Percentiles rank a stretch among this genome's conserved stretches.
Conservation (phyloP, 306 rosid species). For the Chamaecrista fasciculata region DNA sequence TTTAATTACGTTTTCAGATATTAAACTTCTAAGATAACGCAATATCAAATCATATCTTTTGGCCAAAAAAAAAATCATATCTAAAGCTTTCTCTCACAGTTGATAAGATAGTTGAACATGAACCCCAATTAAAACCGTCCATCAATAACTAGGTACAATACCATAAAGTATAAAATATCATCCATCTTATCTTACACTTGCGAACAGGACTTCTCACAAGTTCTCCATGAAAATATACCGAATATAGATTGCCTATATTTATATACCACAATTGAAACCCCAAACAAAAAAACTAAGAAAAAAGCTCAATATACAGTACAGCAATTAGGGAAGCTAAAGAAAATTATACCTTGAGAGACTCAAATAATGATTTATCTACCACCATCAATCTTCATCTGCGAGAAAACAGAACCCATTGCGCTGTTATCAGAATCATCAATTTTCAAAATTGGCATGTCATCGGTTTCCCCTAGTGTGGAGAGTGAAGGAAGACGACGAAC, state of each 20-base stretch:
- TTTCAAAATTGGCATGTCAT: constrained; percentile 23
- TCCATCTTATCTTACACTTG: neutral
- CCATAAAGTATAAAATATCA: no score
- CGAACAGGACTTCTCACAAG: neutral
- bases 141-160: neutral
- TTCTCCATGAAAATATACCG: no score
- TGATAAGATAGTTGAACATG: neutral
- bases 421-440: constrained; percentile 25
- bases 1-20: no score
- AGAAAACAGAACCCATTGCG: constrained; percentile 34
- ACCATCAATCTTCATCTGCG: constrained; percentile 34
- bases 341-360: neutral
- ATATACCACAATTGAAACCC: neutral
- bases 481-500: constrained; percentile 35
- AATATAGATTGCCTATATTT: no score
- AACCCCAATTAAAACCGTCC: no score
- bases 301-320: no score
- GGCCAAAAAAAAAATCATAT: no score
- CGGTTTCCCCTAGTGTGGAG: constrained; percentile 31
- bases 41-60: no score
- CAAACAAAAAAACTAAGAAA: neutral
- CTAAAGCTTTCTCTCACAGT: neutral
- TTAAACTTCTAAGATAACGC: no score
- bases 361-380: constrained; percentile 33
- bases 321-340: no score